These are phyloP conservation scores for Hippophae gyantsensis DNA, from an alignment of 306 rosid species.

Conservation along the genomic window DNA sequence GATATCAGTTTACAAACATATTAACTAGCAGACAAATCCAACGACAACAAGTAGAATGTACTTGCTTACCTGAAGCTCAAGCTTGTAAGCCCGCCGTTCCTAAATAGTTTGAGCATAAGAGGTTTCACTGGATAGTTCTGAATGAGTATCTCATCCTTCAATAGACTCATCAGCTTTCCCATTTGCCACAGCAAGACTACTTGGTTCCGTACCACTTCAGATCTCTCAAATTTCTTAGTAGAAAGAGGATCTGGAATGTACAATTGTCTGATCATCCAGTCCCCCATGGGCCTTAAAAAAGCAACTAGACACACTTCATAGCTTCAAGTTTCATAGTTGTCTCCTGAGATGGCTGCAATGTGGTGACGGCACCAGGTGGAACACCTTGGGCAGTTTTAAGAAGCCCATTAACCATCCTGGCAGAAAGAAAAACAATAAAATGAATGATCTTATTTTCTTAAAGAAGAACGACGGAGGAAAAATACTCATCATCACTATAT, in stretches of 20 bases:
- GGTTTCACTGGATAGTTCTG: slow-evolving; percentile 66
- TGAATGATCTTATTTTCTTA: not conserved
- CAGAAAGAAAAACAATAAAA: slow-evolving; percentile 18
- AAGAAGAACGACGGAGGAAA: no score
- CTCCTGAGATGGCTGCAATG: slow-evolving; percentile 92
- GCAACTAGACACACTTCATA: slow-evolving; percentile 86
- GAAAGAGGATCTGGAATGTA: slow-evolving; percentile 80
- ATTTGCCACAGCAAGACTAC: slow-evolving; percentile 46
- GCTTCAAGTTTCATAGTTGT: slow-evolving; percentile 83
- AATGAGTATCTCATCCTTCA: slow-evolving; percentile 73
- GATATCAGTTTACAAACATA: slow-evolving; percentile 8
- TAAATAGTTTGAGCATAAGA: slow-evolving; percentile 82
- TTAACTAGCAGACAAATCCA: slow-evolving; percentile 17
- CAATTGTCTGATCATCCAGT: slow-evolving; percentile 91
- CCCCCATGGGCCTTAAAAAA: slow-evolving; percentile 78
- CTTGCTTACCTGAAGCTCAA: slow-evolving; percentile 85
- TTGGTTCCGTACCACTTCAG: slow-evolving; percentile 45
- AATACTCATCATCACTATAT: no score
- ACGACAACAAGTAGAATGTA: slow-evolving; percentile 11
- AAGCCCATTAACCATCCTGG: slow-evolving; percentile 99
- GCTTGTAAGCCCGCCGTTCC: slow-evolving; percentile 96
- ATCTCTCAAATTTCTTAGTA: slow-evolving; percentile 47
- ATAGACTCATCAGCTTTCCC: slow-evolving; percentile 69
- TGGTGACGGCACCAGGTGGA: slow-evolving; percentile 86
- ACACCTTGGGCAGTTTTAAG: slow-evolving; percentile 99